Percentiles rank a stretch among this genome's conserved stretches.
Conservation (phyloP, 176 grass and related monocot species). For the Carex littledalei region DNA sequence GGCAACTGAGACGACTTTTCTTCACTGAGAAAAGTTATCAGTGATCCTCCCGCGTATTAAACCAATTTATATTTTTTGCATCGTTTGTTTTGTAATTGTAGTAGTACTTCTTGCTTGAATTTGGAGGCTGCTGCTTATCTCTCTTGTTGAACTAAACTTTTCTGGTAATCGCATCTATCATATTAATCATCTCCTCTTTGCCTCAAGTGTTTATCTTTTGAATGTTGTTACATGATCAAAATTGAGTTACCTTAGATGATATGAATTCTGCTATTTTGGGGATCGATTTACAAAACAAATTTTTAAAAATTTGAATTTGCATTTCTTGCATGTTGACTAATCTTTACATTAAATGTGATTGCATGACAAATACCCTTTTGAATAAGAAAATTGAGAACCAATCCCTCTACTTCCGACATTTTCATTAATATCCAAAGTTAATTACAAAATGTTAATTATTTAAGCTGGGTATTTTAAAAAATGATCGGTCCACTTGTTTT, state of each 20-base stretch:
- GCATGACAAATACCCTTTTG: not conserved
- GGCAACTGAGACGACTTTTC: slow-evolving; percentile 35
- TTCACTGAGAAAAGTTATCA: not conserved
- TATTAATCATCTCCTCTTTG: not conserved
- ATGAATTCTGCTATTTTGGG: not conserved
- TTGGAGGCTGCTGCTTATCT: not conserved
- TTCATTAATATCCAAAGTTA: too few relatives aligned
- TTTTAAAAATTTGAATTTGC: not conserved
- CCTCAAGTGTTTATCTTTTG: not conserved
- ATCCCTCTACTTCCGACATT: too few relatives aligned
- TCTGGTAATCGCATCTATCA: not conserved
- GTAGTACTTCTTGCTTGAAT: not conserved
- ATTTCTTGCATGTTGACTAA: not conserved
- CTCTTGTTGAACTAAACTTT: not conserved
- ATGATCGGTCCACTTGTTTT: too few relatives aligned
- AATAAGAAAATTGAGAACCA: too few relatives aligned
- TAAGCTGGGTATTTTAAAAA: too few relatives aligned
- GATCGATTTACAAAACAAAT: not conserved
- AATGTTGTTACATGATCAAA: not conserved
- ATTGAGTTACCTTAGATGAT: too few relatives aligned
- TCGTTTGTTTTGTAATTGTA: not conserved
- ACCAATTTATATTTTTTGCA: not conserved
- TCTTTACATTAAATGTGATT: not conserved
- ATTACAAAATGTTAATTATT: too few relatives aligned
- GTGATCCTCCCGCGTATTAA: not conserved